Conservation (phyloP, 2,329 filamentous ascomycete genomes). For the Corynespora cassiicola region DNA sequence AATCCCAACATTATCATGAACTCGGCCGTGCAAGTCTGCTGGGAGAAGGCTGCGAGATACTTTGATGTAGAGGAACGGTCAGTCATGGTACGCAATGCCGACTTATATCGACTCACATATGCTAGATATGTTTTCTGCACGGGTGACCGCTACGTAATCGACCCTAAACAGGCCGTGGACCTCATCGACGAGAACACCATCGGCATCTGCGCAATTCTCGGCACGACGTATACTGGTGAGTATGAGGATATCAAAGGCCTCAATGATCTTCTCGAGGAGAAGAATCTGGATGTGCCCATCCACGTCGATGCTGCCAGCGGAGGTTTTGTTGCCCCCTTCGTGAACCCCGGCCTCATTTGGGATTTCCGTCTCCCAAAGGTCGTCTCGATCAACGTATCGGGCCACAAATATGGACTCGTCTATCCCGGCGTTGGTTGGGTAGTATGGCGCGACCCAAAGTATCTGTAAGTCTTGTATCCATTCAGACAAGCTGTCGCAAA, state of each 20-base stretch:
- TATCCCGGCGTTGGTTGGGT: slow-evolving; percentile 97
- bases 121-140: slow-evolving; percentile 75
- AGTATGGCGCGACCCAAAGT: slow-evolving; percentile 79
- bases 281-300: slow-evolving; percentile 79
- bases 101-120: too few relatives aligned
- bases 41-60: slow-evolving; percentile 80
- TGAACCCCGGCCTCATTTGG: slow-evolving; percentile 83
- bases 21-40: slow-evolving; percentile 94
- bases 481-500: too few relatives aligned
- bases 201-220: slow-evolving; percentile 89
- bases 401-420: slow-evolving; percentile 80
- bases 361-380: slow-evolving; percentile 91
- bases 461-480: too few relatives aligned
- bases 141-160: slow-evolving; percentile 66
- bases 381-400: slow-evolving; percentile 91
- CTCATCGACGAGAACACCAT: slow-evolving; percentile 76
- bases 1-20: slow-evolving; percentile 95
- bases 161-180: slow-evolving; percentile 67
- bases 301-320: slow-evolving; percentile 94
- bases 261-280: slow-evolving; percentile 83
- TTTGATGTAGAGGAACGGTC: slow-evolving; percentile 96
- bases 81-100: too few relatives aligned
- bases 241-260: slow-evolving; percentile 90
- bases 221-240: slow-evolving; percentile 93
- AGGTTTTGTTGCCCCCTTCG: slow-evolving; percentile 92